A percentile compares a stretch with the other conserved stretches of the same genome.
These are phyloP conservation scores for Cadophora sp. DNA, from an alignment of 2,329 filamentous ascomycete species.

Conservation along the genomic window DNA sequence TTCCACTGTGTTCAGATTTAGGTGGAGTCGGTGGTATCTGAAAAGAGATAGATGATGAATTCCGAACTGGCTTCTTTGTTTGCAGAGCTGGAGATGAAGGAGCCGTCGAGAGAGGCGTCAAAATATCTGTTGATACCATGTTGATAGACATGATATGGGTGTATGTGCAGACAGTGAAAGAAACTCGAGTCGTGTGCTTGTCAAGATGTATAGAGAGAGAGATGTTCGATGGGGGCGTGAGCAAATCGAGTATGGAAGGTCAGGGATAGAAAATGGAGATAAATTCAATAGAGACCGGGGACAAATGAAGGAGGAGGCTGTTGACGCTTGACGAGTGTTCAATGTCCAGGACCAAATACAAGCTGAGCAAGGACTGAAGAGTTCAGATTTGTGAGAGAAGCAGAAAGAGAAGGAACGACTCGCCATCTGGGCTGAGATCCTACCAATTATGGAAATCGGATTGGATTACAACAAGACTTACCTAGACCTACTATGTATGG, in stretches of 20 bases:
- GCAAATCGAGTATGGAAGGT: background rate
- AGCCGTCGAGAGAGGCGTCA: conserved; percentile 3
- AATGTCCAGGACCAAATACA: background rate
- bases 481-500: background rate
- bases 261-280: background rate
- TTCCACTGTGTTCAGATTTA: conserved; percentile 38
- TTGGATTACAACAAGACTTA: conserved; percentile 1
- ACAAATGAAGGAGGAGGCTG: background rate
- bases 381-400: conserved; percentile 22
- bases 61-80: conserved; percentile 20
- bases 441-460: conserved; percentile 12
- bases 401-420: conserved; percentile 1
- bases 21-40: conserved; percentile 41
- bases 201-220: background rate
- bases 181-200: background rate
- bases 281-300: background rate
- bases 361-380: conserved; percentile 3
- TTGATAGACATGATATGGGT: conserved; percentile 21
- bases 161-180: background rate
- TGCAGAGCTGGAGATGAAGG: conserved; percentile 19
- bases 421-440: conserved; percentile 2
- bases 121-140: background rate
- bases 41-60: conserved; percentile 22
- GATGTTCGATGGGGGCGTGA: background rate
- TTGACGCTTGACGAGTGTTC: conserved; percentile 13